Percentiles rank a stretch among this genome's conserved stretches.
Conservation (phyloP, 768 basidiomycete genomes). For the Pisolithus microcarpus region DNA sequence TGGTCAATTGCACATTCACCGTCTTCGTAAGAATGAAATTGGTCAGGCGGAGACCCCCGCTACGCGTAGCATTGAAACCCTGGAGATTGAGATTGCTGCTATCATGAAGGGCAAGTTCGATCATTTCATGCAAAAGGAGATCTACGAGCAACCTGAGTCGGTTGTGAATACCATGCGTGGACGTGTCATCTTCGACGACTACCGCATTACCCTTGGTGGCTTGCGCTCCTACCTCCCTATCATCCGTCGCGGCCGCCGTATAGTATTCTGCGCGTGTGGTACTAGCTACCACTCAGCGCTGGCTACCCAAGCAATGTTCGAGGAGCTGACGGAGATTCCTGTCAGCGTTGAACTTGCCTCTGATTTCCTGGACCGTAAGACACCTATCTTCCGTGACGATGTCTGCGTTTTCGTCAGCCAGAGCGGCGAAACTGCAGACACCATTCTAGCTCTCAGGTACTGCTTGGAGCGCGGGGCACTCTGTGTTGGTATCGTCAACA, state of each 20-base stretch:
- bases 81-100: constrained; percentile 98
- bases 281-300: constrained; percentile 97
- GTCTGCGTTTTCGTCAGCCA: constrained; percentile 95
- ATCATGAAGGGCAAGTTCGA: constrained; percentile 99
- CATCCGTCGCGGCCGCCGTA: constrained; percentile 88
- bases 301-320: constrained; percentile 95
- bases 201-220: constrained; percentile 89
- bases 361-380: constrained; percentile 98
- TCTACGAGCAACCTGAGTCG: constrained; percentile 97
- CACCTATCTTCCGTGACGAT: constrained; percentile 98
- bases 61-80: constrained; percentile 93
- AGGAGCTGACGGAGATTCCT: constrained; percentile 98
- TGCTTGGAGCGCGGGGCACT: constrained; percentile 95
- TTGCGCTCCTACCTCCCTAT: constrained; percentile 92
- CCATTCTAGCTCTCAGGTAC: constrained; percentile 92
- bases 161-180: constrained; percentile 99
- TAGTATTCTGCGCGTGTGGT: constrained; percentile 97
- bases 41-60: constrained; percentile 47
- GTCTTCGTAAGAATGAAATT: constrained; percentile 83
- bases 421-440: constrained; percentile 98
- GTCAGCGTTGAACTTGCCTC: constrained; percentile 95
- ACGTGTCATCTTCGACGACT: constrained; percentile 94
- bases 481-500: constrained; percentile 96
- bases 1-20: constrained; percentile 98
- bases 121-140: constrained; percentile 99